A percentile compares a stretch with the other conserved stretches of the same genome.
Evolutionary conservation across 2,329 filamentous ascomycete species (phyloP).

Genomic region (Cryphonectria parasitica): DNA sequence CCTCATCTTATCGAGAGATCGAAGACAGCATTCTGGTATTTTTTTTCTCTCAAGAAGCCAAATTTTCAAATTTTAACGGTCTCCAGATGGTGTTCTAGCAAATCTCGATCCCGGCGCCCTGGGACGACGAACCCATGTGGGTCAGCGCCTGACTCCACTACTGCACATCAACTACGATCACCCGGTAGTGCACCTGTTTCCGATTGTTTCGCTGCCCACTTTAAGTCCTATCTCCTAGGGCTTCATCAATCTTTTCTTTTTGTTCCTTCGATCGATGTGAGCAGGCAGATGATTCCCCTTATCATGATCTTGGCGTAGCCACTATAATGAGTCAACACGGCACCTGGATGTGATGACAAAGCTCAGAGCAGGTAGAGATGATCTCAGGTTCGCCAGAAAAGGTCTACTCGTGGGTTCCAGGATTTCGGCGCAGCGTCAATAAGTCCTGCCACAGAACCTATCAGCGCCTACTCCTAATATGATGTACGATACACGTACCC

Average conservation of each 20-base stretch:
- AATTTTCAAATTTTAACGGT: background rate
- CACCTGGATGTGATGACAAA: background rate
- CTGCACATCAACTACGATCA: slow-evolving; percentile 2
- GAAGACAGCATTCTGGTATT: background rate
- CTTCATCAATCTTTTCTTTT: background rate
- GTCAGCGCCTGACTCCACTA: background rate
- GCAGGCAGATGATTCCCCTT: background rate
- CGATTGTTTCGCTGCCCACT: background rate
- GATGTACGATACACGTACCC: background rate
- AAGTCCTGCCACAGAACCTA: background rate
- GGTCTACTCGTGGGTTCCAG: background rate
- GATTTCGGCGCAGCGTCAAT: background rate
- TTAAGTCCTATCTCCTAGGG: background rate
- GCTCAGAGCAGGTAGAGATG: background rate
- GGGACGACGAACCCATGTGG: background rate
- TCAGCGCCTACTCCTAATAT: background rate
- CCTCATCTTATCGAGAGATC: background rate
- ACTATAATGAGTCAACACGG: background rate
- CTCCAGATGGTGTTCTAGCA: slow-evolving; percentile 8
- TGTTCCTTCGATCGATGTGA: background rate
- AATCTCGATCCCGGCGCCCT: slow-evolving; percentile 4
- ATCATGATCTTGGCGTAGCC: background rate
- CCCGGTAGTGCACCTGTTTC: background rate
- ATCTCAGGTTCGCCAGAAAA: background rate
- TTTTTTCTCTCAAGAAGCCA: background rate